phyloP scores from a whole-genome alignment of 2,329 filamentous ascomycete genomes.

The Aureobasidium uvarum region DNA sequence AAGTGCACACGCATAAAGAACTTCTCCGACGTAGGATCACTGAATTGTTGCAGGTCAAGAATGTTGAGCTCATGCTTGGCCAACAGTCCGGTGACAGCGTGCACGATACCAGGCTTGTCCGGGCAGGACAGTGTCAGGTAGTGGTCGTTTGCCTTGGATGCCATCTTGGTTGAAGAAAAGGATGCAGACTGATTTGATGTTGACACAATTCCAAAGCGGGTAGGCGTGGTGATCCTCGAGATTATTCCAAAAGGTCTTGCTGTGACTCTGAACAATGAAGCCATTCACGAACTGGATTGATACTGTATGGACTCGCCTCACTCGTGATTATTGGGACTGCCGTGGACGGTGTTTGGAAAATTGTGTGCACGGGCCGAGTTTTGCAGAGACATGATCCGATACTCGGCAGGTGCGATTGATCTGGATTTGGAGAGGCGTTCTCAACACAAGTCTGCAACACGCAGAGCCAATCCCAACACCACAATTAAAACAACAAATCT shows the following conservation, averaged over 20 bases:
- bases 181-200: conserved; percentile 16
- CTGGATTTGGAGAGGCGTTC: background rate
- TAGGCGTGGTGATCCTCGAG: conserved; percentile 19
- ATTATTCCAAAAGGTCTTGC: conserved; percentile 18
- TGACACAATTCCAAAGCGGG: conserved; percentile 7
- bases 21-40: conserved; percentile 67
- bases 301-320: background rate
- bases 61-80: conserved; percentile 74
- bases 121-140: conserved; percentile 81
- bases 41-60: conserved; percentile 81
- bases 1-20: conserved; percentile 93
- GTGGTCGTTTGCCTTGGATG: conserved; percentile 51
- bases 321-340: conserved; percentile 7
- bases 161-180: conserved; percentile 11
- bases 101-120: conserved; percentile 80
- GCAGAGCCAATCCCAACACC: background rate
- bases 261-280: conserved; percentile 17
- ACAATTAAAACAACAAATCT: conserved; percentile 1
- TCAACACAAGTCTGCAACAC: background rate
- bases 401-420: background rate
- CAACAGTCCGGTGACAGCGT: conserved; percentile 76
- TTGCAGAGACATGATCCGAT: background rate
- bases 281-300: conserved; percentile 9
- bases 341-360: conserved; percentile 9
- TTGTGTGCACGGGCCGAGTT: conserved; percentile 5